These are phyloP conservation scores for Fomitopsis palustris DNA, from an alignment of 1,284 basidiomycete species.

Conservation along the genomic window DNA sequence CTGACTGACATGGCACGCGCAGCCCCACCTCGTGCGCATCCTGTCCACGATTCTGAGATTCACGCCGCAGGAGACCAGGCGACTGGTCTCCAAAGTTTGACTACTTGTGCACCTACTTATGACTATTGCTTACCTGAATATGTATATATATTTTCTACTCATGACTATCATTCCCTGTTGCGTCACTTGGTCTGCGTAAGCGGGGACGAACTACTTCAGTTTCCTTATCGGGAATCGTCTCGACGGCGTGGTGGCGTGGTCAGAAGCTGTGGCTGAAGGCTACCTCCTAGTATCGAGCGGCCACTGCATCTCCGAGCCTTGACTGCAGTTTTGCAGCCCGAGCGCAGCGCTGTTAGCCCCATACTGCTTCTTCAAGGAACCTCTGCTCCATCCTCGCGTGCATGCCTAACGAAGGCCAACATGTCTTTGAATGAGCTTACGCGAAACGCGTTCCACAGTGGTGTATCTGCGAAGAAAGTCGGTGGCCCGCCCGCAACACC, in stretches of 20 bases:
- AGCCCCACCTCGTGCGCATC: constrained; percentile 89
- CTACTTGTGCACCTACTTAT: neutral
- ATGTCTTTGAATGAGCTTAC: constrained; percentile 70
- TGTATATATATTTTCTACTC: neutral
- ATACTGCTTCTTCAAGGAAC: too few relatives aligned
- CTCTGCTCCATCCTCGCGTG: neutral
- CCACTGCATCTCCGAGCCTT: neutral
- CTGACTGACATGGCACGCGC: constrained; percentile 8
- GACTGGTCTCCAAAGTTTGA: constrained; percentile 45
- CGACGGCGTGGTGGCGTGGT: too few relatives aligned
- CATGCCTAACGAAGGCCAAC: neutral
- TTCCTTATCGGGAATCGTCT: too few relatives aligned
- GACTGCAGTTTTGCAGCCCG: too few relatives aligned
- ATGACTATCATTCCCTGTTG: neutral
- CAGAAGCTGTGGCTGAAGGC: too few relatives aligned
- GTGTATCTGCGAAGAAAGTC: constrained; percentile 59
- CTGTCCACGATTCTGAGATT: constrained; percentile 89
- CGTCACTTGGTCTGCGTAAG: too few relatives aligned
- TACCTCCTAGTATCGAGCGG: too few relatives aligned
- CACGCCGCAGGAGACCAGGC: constrained; percentile 88
- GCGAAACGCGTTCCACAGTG: constrained; percentile 67
- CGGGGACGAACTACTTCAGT: too few relatives aligned
- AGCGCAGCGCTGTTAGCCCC: too few relatives aligned
- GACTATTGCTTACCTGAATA: neutral
- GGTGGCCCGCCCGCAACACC: constrained; percentile 7